These are phyloP conservation scores for Sphaerulina vaccinii DNA, from an alignment of 2,329 filamentous ascomycete species.

Conservation along the genomic window DNA sequence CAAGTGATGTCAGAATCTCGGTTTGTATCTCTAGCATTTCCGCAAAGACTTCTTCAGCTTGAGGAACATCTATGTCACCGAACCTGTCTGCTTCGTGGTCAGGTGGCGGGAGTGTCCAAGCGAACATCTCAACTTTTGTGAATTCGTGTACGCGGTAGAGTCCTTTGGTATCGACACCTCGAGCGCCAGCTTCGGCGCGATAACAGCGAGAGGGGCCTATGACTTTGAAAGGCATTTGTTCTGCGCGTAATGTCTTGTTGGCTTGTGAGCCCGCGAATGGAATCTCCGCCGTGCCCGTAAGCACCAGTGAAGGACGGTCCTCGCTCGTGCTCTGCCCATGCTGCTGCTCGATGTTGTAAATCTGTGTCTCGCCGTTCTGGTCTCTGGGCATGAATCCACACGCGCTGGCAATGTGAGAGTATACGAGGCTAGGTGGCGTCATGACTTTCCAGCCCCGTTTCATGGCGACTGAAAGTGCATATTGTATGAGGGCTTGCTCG, in stretches of 20 bases:
- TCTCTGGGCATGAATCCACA: constrained; percentile 96
- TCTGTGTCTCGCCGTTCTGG: constrained; percentile 84
- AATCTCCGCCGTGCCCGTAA: constrained; percentile 92
- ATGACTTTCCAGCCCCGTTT: constrained; percentile 76
- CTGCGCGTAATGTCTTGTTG: constrained; percentile 63
- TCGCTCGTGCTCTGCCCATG: constrained; percentile 60
- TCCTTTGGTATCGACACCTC: constrained; percentile 88
- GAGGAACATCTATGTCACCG: constrained; percentile 29
- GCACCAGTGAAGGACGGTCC: constrained; percentile 66
- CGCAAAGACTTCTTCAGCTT: constrained; percentile 64
- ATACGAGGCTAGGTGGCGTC: constrained; percentile 84
- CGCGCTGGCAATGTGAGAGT: constrained; percentile 82
- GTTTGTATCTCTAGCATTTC: constrained; percentile 87
- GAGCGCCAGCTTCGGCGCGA: constrained; percentile 87
- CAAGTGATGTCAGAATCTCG: constrained; percentile 74
- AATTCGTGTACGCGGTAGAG: constrained; percentile 98
- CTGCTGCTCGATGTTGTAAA: constrained; percentile 71
- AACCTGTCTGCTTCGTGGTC: constrained; percentile 30
- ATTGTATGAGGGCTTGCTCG: constrained; percentile 91
- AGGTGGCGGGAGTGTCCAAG: constrained; percentile 63
- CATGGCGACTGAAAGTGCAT: constrained; percentile 72
- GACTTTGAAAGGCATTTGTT: constrained; percentile 70
- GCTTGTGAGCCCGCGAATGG: constrained; percentile 89
- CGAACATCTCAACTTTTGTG: constrained; percentile 97
- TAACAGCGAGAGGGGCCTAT: constrained; percentile 91